These are phyloP conservation scores for Saturnispora hagleri DNA, from an alignment of 805 yeast genomes.

Conservation along the genomic window DNA sequence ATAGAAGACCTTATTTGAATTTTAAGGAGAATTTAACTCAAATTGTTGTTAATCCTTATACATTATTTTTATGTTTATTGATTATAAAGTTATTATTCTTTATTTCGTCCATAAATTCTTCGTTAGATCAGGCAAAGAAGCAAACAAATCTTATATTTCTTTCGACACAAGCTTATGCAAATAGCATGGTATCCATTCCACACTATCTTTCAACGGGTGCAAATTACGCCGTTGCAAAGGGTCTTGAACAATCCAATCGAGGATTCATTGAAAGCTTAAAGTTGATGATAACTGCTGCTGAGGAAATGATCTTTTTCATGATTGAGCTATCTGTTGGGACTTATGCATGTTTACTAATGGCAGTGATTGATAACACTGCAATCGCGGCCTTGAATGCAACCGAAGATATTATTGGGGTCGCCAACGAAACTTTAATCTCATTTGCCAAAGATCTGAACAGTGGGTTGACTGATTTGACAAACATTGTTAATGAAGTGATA, in stretches of 20 bases:
- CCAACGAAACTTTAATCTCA: conserved; percentile 49
- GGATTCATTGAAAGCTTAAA: conserved; percentile 37
- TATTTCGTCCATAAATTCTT: conserved; percentile 33
- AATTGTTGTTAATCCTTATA: conserved; percentile 54
- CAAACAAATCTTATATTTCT: conserved; percentile 38
- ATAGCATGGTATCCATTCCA: conserved; percentile 38
- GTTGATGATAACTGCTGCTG: conserved; percentile 45
- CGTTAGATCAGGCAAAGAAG: conserved; percentile 32
- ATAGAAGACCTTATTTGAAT: conserved; percentile 34
- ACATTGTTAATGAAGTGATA: conserved; percentile 46
- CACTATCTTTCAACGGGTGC: conserved; percentile 47
- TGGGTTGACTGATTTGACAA: conserved; percentile 54
- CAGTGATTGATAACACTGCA: conserved; percentile 64
- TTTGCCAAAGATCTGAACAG: conserved; percentile 55
- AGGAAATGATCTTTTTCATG: conserved; percentile 51
- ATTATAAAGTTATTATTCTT: conserved; percentile 56
- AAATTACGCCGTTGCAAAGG: conserved; percentile 39
- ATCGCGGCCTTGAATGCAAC: conserved; percentile 69
- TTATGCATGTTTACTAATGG: conserved; percentile 69
- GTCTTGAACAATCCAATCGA: conserved; percentile 40
- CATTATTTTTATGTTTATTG: conserved; percentile 46
- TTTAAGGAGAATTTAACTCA: conserved; percentile 52
- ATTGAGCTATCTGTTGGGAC: conserved; percentile 78
- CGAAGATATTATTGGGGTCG: conserved; percentile 46
- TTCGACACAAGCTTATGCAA: conserved; percentile 33